Evolutionary conservation across 768 basidiomycete species (phyloP).

Genomic region (Chalciporus chontae): DNA sequence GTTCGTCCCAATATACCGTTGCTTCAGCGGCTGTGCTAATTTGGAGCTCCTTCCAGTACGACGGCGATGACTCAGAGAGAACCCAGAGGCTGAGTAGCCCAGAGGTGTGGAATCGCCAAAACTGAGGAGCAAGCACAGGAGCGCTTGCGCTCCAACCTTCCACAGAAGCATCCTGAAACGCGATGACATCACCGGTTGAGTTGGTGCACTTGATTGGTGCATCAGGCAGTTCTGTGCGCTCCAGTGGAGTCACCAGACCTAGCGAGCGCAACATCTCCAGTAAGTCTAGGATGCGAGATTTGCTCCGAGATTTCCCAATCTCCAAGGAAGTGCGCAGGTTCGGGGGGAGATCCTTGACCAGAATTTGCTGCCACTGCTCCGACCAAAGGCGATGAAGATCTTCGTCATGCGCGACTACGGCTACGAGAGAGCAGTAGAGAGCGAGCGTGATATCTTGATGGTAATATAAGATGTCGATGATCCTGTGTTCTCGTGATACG

Average conservation of each 20-base stretch:
- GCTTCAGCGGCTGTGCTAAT: constrained; percentile 39
- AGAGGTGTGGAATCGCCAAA: constrained; percentile 57
- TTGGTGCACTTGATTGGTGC: constrained; percentile 47
- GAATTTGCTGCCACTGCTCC: constrained; percentile 44
- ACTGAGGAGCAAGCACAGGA: constrained; percentile 49
- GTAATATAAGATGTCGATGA: constrained; percentile 60
- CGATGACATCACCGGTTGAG: constrained; percentile 40
- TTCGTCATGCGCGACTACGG: constrained; percentile 52
- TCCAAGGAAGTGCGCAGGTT: constrained; percentile 50
- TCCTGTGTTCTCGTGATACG: constrained; percentile 49
- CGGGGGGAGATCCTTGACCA: constrained; percentile 51
- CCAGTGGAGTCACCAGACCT: constrained; percentile 57
- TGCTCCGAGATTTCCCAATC: constrained; percentile 55
- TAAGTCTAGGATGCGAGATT: constrained; percentile 58
- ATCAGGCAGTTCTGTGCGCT: constrained; percentile 36
- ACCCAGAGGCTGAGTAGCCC: constrained; percentile 65
- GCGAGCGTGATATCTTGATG: constrained; percentile 60
- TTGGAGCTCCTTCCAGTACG: constrained; percentile 51
- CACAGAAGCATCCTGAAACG: constrained; percentile 42
- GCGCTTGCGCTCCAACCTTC: constrained; percentile 44
- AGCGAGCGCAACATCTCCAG: constrained; percentile 57
- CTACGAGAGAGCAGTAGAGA: constrained; percentile 63
- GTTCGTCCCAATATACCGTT: constrained; percentile 53
- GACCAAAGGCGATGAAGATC: constrained; percentile 53
- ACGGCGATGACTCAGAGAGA: constrained; percentile 44